Evolutionary conservation across 2,329 filamentous ascomycete genomes (phyloP).

Genomic region (Aspergillus puulaauensis): DNA sequence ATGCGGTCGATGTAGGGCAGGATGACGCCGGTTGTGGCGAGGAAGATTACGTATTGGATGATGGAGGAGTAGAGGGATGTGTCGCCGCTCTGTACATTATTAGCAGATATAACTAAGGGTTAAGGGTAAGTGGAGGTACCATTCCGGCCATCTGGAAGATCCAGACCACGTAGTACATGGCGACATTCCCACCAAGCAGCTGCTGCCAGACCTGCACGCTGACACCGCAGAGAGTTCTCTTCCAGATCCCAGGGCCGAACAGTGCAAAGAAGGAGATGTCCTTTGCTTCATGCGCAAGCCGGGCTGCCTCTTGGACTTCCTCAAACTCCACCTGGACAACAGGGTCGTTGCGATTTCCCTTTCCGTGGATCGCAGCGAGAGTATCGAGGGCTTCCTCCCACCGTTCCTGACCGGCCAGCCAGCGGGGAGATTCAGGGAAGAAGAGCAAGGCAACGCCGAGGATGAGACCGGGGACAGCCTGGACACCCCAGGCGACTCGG

Average conservation of each 20-base stretch:
- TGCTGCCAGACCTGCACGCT: slow-evolving; percentile 60
- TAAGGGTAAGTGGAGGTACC: slow-evolving; percentile 16
- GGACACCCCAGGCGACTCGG: slow-evolving; percentile 63
- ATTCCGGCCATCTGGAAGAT: slow-evolving; percentile 62
- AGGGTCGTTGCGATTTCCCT: slow-evolving; percentile 55
- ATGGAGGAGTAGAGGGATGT: slow-evolving; percentile 53
- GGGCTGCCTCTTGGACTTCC: slow-evolving; percentile 35
- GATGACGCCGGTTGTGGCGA: slow-evolving; percentile 52
- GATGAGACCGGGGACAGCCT: slow-evolving; percentile 59
- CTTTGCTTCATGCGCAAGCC: slow-evolving; percentile 31
- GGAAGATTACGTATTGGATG: slow-evolving; percentile 58
- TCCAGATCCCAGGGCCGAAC: slow-evolving; percentile 51
- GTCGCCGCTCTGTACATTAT: slow-evolving; percentile 31
- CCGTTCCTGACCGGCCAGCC: slow-evolving; percentile 60
- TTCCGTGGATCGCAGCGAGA: slow-evolving; percentile 58
- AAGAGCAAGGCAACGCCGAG: slow-evolving; percentile 57
- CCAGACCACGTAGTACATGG: slow-evolving; percentile 61
- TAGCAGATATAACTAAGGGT: slow-evolving; percentile 1
- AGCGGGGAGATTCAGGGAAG: slow-evolving; percentile 61
- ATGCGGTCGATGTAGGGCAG: slow-evolving; percentile 53
- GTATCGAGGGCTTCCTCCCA: slow-evolving; percentile 54
- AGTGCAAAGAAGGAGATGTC: slow-evolving; percentile 40
- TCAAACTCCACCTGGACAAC: slow-evolving; percentile 55
- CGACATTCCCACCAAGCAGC: slow-evolving; percentile 57
- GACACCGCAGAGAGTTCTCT: slow-evolving; percentile 53